Conservation (phyloP, 2,329 filamentous ascomycete genomes). For the Chaetomiaceae sp. region DNA sequence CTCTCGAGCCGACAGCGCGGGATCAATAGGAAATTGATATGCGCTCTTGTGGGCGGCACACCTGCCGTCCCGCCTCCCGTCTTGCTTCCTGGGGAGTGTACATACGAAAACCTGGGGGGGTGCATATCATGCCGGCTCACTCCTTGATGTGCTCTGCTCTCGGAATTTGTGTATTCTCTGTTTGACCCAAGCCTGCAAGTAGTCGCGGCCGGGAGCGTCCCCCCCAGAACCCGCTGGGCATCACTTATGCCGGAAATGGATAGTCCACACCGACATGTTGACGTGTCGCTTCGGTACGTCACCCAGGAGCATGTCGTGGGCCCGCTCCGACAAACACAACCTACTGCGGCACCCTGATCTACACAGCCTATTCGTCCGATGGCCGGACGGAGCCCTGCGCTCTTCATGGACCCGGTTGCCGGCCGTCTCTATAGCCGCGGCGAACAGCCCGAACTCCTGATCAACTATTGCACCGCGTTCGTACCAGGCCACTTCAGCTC, state of each 20-base stretch:
- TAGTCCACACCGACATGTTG: conserved; percentile 27
- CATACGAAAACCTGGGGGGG: too few relatives aligned
- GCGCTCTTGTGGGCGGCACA: conserved; percentile 3
- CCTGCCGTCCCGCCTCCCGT: conserved; percentile 8
- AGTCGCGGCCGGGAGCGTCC: conserved; percentile 11
- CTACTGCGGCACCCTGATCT: conserved; percentile 9
- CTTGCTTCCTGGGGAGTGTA: conserved; percentile 5
- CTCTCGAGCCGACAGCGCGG: conserved; percentile 8
- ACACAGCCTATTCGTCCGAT: conserved; percentile 19
- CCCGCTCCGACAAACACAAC: conserved; percentile 17
- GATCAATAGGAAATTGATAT: conserved; percentile 8
- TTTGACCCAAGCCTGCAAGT: conserved; percentile 27
- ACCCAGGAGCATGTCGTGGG: conserved; percentile 19
- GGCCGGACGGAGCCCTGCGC: conserved; percentile 2
- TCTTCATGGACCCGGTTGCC: conserved; percentile 11
- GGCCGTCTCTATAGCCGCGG: conserved; percentile 6
- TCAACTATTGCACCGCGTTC: conserved; percentile 20
- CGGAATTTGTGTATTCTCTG: conserved; percentile 19
- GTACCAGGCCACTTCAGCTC: conserved; percentile 6
- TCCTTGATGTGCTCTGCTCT: conserved; percentile 16
- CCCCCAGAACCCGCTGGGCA: conserved; percentile 6
- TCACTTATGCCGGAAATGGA: conserved; percentile 13
- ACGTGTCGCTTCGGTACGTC: conserved; percentile 25
- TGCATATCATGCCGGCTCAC: conserved; percentile 12
- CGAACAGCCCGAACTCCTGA: conserved; percentile 10